phyloP scores from a whole-genome alignment of 2,329 filamentous ascomycete species.

The Coniochaeta hoffmannii region DNA sequence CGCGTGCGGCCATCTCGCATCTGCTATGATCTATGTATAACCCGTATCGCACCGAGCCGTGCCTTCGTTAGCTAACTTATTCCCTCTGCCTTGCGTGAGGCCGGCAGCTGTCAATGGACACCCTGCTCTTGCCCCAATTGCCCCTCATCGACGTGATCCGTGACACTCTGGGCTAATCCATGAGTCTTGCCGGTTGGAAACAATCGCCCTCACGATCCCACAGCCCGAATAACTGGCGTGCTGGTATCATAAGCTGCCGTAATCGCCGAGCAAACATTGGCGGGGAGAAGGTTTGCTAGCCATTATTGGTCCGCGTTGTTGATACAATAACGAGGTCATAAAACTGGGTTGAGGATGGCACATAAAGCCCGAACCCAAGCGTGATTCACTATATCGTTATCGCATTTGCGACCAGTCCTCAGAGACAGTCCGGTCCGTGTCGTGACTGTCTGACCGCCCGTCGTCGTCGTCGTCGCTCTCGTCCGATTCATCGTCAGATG shows the following conservation, averaged over 20 bases:
- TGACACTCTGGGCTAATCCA: not conserved
- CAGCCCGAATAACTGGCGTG: too few relatives aligned
- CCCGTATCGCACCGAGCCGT: too few relatives aligned
- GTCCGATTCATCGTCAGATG: not conserved
- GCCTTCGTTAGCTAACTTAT: too few relatives aligned
- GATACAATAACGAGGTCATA: not conserved
- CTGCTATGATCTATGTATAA: too few relatives aligned
- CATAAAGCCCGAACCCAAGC: not conserved
- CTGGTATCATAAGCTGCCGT: too few relatives aligned
- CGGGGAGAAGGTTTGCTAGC: not conserved
- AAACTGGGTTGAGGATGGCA: not conserved
- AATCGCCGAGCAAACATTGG: not conserved
- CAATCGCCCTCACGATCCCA: not conserved
- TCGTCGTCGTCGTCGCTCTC: not conserved
- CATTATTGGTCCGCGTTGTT: not conserved
- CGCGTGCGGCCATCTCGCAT: too few relatives aligned
- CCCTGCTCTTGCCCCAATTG: too few relatives aligned
- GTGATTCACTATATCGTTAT: too few relatives aligned
- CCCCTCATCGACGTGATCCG: too few relatives aligned
- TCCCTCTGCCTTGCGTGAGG: too few relatives aligned
- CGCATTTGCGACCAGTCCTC: not conserved
- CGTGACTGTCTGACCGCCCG: not conserved
- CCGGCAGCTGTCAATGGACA: not conserved
- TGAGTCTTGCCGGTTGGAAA: not conserved
- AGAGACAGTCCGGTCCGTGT: not conserved